Evolutionary conservation across 2,329 filamentous ascomycete species (phyloP).

Genomic region (Macrophomina pseudophaseolina): DNA sequence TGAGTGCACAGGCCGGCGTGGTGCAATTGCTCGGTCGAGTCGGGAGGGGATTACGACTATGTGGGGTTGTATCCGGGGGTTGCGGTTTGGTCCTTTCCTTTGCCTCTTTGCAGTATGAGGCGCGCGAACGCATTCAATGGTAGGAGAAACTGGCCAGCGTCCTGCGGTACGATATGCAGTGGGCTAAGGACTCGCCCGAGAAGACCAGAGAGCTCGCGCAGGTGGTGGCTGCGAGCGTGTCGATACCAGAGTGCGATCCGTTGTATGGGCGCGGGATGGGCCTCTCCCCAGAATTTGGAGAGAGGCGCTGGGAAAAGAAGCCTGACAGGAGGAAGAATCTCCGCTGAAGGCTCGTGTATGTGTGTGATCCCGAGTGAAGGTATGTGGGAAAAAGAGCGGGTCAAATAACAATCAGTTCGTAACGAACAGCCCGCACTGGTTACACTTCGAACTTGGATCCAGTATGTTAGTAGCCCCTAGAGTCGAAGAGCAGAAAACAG

Average conservation of each 20-base stretch:
- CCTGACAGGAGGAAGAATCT: no score
- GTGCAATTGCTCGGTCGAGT: neutral
- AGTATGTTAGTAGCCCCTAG: no score
- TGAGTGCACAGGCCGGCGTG: neutral
- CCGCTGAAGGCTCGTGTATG: no score
- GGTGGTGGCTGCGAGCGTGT: neutral
- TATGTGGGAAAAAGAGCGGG: no score
- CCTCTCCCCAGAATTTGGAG: conserved; percentile 2
- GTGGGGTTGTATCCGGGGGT: conserved; percentile 8
- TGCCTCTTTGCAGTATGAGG: no score
- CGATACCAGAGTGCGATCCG: conserved; percentile 1
- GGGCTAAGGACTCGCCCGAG: neutral
- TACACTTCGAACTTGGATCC: no score
- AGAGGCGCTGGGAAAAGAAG: neutral
- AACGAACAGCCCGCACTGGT: no score
- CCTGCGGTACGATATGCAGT: neutral
- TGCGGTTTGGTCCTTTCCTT: neutral
- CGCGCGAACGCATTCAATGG: neutral
- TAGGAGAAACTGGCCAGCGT: neutral
- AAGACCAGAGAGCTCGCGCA: conserved; percentile 2
- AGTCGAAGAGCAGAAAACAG: no score
- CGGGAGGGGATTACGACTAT: neutral
- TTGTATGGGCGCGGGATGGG: neutral
- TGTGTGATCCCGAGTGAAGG: no score
- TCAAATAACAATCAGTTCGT: no score